Percentiles rank a stretch among this genome's conserved stretches.
Conservation (phyloP, 2,329 filamentous ascomycete genomes). For the Trichoderma cornu-damae region DNA sequence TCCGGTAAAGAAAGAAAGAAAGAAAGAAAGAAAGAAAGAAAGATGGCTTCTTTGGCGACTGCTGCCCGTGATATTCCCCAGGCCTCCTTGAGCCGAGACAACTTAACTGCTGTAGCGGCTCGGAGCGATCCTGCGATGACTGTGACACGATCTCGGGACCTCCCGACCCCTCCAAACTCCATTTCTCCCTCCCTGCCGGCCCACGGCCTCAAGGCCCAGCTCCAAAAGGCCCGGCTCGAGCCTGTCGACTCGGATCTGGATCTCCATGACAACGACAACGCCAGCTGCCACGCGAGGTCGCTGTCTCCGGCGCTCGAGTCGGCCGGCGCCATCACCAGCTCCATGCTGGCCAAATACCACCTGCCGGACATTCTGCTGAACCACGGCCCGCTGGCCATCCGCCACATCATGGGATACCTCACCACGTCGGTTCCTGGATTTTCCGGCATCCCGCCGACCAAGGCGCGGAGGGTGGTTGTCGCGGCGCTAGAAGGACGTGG, state of each 20-base stretch:
- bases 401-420: slow-evolving; percentile 90
- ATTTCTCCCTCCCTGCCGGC: slow-evolving; percentile 84
- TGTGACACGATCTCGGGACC: slow-evolving; percentile 57
- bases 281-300: slow-evolving; percentile 30
- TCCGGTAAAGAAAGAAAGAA: slow-evolving; percentile 38
- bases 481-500: slow-evolving; percentile 79
- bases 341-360: slow-evolving; percentile 81
- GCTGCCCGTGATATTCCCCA: slow-evolving; percentile 63
- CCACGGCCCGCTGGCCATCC: slow-evolving; percentile 87
- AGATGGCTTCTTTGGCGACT: slow-evolving; percentile 62
- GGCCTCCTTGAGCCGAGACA: slow-evolving; percentile 59
- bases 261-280: slow-evolving; percentile 63
- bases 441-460: slow-evolving; percentile 78
- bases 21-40: too few relatives aligned
- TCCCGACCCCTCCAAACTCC: slow-evolving; percentile 91
- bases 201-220: slow-evolving; percentile 68
- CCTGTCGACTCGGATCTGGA: slow-evolving; percentile 83
- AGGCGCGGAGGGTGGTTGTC: slow-evolving; percentile 88
- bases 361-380: slow-evolving; percentile 84
- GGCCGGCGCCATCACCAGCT: slow-evolving; percentile 75
- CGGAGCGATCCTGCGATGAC: slow-evolving; percentile 54
- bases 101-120: slow-evolving; percentile 68
- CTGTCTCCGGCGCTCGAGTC: slow-evolving; percentile 58
- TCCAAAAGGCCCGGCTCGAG: slow-evolving; percentile 55
- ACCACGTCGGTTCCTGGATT: slow-evolving; percentile 92